Conservation (phyloP, 163 green algal species). For the Botryococcus braunii region DNA sequence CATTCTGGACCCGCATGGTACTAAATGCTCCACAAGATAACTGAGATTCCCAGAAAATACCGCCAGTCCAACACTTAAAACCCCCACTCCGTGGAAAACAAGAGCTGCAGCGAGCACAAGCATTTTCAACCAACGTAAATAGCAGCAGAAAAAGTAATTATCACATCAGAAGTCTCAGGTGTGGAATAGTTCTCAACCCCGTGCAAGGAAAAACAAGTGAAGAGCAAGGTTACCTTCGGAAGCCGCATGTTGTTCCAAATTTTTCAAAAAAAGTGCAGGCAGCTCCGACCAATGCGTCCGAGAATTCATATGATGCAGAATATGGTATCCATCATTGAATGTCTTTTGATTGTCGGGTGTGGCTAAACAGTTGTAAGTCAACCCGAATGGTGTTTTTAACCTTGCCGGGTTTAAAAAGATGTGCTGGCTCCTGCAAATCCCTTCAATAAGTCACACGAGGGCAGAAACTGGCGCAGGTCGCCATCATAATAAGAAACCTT, state of each 20-base stretch:
- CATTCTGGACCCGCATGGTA: conserved; percentile 26
- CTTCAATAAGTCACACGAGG: too few species aligned
- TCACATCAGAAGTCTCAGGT: too few species aligned
- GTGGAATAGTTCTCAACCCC: too few species aligned
- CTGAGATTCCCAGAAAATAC: conserved; percentile 46
- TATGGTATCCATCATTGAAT: conserved; percentile 85
- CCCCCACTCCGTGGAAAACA: conserved; percentile 42
- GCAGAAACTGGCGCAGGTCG: too few species aligned
- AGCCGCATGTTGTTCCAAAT: conserved; percentile 37
- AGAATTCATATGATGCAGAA: conserved; percentile 71
- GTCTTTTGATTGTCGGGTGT: conserved; percentile 64
- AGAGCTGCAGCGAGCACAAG: conserved; percentile 15
- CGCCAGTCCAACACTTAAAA: conserved; percentile 66
- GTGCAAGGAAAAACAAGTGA: too few species aligned
- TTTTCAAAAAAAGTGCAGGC: conserved; percentile 42
- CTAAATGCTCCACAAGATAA: conserved; percentile 38
- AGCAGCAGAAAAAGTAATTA: background rate
- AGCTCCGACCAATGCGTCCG: conserved; percentile 74
- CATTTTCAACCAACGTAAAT: background rate
- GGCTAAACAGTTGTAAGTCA: conserved; percentile 78
- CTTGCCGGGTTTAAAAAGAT: conserved; percentile 63
- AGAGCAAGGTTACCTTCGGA: conserved; percentile 38
- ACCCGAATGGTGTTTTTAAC: conserved; percentile 34
- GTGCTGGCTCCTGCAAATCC: conserved; percentile 80
- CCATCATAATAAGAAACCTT: too few species aligned